Percentiles rank a stretch among this genome's conserved stretches.
Evolutionary conservation across 805 yeast species (phyloP).

Genomic region (Candida jianshihensis): DNA sequence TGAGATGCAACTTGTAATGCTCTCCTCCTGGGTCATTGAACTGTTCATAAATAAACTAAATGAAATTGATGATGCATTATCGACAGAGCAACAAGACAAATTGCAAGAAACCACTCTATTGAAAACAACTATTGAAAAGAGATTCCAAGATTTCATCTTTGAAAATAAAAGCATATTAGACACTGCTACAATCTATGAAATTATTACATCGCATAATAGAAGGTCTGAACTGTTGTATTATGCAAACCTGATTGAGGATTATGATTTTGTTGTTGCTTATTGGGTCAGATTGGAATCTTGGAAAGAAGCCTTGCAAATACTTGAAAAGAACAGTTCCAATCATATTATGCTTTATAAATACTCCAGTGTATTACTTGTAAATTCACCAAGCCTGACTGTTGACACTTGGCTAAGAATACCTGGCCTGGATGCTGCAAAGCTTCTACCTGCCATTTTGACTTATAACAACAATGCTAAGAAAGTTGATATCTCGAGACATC

Average conservation of each 20-base stretch:
- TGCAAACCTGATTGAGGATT: conserved; percentile 64
- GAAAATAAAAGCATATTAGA: conserved; percentile 48
- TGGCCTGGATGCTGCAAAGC: conserved; percentile 49
- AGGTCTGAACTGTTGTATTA: conserved; percentile 56
- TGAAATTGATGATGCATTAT: conserved; percentile 26
- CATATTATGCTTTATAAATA: conserved; percentile 51
- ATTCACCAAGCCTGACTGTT: conserved; percentile 62
- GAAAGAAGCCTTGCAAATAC: conserved; percentile 58
- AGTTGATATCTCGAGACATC: conserved; percentile 43
- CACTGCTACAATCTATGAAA: conserved; percentile 60
- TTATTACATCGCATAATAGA: conserved; percentile 60
- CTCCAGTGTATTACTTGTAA: conserved; percentile 61
- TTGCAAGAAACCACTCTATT: conserved; percentile 16
- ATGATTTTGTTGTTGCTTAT: conserved; percentile 58
- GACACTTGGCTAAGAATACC: conserved; percentile 67
- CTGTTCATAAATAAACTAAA: conserved; percentile 26
- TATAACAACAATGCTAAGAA: conserved; percentile 46
- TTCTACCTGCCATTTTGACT: conserved; percentile 70
- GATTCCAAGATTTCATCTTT: conserved; percentile 43
- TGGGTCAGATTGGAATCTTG: conserved; percentile 68
- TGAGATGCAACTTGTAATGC: conserved; percentile 24
- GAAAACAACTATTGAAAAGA: conserved; percentile 23
- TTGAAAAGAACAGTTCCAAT: conserved; percentile 39
- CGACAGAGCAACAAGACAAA: conserved; percentile 21
- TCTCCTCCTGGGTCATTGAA: conserved; percentile 32